phyloP scores from a whole-genome alignment of 805 yeast species.

The Candida methanosorbosa region DNA sequence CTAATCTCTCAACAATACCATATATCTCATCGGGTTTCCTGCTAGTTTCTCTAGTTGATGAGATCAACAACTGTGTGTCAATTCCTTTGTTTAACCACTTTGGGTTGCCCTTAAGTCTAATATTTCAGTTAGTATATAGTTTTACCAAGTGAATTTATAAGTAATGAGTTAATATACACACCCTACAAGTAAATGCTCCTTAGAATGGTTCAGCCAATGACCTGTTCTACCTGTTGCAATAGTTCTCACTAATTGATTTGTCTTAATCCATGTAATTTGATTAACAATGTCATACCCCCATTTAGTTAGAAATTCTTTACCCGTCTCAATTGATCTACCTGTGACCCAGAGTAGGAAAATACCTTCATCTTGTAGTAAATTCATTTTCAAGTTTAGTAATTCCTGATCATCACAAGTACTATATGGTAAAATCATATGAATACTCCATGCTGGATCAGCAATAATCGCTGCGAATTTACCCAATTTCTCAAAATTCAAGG shows the following conservation, averaged over 20 bases:
- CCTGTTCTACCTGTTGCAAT: slow-evolving; percentile 96
- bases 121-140: background rate
- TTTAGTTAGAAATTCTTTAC: slow-evolving; percentile 60
- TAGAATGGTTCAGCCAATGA: slow-evolving; percentile 93
- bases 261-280: slow-evolving; percentile 85
- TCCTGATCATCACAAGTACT: slow-evolving; percentile 76
- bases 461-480: slow-evolving; percentile 75
- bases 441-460: slow-evolving; percentile 97
- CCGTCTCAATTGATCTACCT: slow-evolving; percentile 85
- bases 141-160: background rate
- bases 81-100: slow-evolving; percentile 56
- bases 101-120: slow-evolving; percentile 60
- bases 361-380: slow-evolving; percentile 74
- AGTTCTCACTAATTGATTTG: slow-evolving; percentile 80
- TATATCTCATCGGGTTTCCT: slow-evolving; percentile 88
- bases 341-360: slow-evolving; percentile 87
- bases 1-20: slow-evolving; percentile 77
- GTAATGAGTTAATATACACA: slow-evolving; percentile 8
- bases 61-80: slow-evolving; percentile 72
- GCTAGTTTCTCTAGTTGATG: slow-evolving; percentile 80
- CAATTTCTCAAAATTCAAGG: slow-evolving; percentile 56
- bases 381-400: slow-evolving; percentile 55
- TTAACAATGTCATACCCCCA: slow-evolving; percentile 82
- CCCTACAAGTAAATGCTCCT: slow-evolving; percentile 84
- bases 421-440: slow-evolving; percentile 77